phyloP scores from a whole-genome alignment of 257 asterid genomes.

The Nemophila menziesii region DNA sequence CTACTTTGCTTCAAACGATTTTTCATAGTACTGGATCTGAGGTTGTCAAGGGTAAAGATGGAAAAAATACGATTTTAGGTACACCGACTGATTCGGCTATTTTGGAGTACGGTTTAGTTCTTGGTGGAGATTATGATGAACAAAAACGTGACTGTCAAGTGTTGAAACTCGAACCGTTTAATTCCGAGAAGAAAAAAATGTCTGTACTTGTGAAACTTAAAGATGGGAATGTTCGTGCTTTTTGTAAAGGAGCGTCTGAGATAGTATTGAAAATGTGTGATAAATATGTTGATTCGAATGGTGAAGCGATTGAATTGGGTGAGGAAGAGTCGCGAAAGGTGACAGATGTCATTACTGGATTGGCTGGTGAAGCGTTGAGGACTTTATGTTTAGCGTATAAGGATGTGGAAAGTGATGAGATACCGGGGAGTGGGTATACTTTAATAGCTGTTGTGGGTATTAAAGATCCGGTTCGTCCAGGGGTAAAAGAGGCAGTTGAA shows the following conservation, averaged over 20 bases:
- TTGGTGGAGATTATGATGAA: conserved; percentile 75
- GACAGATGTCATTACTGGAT: conserved; percentile 46
- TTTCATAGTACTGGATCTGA: conserved; percentile 78
- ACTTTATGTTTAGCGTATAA: conserved; percentile 86
- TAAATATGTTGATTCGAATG: conserved; percentile 36
- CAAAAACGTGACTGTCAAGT: conserved; percentile 39
- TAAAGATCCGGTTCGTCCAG: conserved; percentile 93
- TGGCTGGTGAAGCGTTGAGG: conserved; percentile 72
- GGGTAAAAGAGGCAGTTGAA: conserved; percentile 79
- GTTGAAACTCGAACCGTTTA: conserved; percentile 84
- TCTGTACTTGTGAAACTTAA: conserved; percentile 72
- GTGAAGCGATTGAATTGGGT: conserved; percentile 48
- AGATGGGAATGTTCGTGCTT: conserved; percentile 62
- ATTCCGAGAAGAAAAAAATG: conserved; percentile 89
- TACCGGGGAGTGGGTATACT: conserved; percentile 70
- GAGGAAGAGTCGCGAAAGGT: conserved; percentile 40
- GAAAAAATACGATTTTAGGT: conserved; percentile 62
- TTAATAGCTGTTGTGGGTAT: conserved; percentile 79
- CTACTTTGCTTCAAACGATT: conserved; percentile 60
- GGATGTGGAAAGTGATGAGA: conserved; percentile 41
- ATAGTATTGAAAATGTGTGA: conserved; percentile 61
- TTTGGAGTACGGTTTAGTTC: conserved; percentile 65
- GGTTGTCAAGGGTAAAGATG: conserved; percentile 66
- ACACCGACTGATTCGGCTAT: conserved; percentile 87
- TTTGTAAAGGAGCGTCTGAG: conserved; percentile 98